Evolutionary conservation across 306 rosid genomes (phyloP).

Genomic region (Mucuna pruriens): DNA sequence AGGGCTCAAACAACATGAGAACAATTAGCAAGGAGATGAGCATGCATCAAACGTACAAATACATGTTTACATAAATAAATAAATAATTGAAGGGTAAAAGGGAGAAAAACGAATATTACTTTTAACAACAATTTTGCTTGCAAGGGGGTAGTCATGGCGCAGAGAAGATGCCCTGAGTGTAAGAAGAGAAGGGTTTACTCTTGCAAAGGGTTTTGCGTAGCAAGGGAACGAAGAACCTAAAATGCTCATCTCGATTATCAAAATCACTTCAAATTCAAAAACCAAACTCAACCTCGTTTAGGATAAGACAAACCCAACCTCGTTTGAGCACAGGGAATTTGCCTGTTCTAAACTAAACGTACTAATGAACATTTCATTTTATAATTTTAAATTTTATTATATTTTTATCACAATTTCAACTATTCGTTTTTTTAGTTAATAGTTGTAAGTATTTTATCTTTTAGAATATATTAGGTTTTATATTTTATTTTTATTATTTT

Average conservation of each 20-base stretch:
- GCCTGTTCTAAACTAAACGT: background rate
- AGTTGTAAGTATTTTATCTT: background rate
- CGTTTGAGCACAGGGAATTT: no score
- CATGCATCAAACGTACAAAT: slow-evolving; percentile 6
- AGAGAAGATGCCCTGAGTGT: slow-evolving; percentile 58
- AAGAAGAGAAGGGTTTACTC: slow-evolving; percentile 34
- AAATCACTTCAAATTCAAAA: background rate
- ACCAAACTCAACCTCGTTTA: background rate
- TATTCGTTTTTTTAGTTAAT: background rate
- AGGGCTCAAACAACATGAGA: background rate
- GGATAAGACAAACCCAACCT: background rate
- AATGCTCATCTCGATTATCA: slow-evolving; percentile 12
- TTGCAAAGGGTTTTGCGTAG: slow-evolving; percentile 11
- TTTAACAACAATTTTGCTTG: slow-evolving; percentile 71
- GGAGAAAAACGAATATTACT: slow-evolving; percentile 49
- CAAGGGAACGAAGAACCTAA: slow-evolving; percentile 51
- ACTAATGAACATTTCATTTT: background rate
- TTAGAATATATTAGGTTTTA: background rate
- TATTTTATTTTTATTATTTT: background rate
- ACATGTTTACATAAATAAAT: background rate
- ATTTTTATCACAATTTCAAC: background rate
- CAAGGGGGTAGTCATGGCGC: slow-evolving; percentile 68
- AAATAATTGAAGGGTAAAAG: background rate
- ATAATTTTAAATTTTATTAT: background rate
- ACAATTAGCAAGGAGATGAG: background rate